Conservation (phyloP, 768 basidiomycete genomes). For the Podaxis sp. region DNA sequence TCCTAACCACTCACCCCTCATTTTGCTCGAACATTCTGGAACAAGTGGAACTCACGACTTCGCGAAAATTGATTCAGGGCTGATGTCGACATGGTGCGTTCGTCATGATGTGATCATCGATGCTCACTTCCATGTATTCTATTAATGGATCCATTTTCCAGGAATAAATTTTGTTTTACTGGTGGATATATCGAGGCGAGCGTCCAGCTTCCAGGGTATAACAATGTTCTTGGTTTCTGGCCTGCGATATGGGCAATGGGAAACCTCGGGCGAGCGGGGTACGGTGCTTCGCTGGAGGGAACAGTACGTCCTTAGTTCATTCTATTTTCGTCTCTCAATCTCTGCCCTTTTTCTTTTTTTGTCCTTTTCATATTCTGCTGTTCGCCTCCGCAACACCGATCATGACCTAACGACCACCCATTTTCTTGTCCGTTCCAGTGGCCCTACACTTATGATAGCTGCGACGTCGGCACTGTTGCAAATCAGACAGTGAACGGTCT, state of each 20-base stretch:
- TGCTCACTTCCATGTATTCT: background rate
- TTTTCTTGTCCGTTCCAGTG: conserved; percentile 38
- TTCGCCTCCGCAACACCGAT: background rate
- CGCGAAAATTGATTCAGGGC: conserved; percentile 27
- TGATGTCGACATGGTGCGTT: conserved; percentile 39
- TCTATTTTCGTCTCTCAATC: background rate
- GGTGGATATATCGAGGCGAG: conserved; percentile 70
- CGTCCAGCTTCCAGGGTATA: conserved; percentile 63
- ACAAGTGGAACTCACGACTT: background rate
- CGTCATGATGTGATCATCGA: background rate
- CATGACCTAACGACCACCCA: background rate
- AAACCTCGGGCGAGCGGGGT: conserved; percentile 72
- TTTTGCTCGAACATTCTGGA: conserved; percentile 16
- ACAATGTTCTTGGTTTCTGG: conserved; percentile 66
- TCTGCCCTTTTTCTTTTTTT: background rate
- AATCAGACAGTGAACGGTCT: conserved; percentile 76
- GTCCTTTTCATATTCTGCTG: background rate
- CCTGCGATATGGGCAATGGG: conserved; percentile 81
- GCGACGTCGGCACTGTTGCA: conserved; percentile 78
- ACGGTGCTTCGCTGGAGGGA: conserved; percentile 81
- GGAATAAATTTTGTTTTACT: conserved; percentile 91
- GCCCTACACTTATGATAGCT: conserved; percentile 80
- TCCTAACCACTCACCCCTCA: conserved; percentile 12
- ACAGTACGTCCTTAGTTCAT: conserved; percentile 43
- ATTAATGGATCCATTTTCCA: conserved; percentile 31